Base-by-base conservation (phyloP, 23 red algal genomes). In the Gracilaria vermiculophylla region DNA sequence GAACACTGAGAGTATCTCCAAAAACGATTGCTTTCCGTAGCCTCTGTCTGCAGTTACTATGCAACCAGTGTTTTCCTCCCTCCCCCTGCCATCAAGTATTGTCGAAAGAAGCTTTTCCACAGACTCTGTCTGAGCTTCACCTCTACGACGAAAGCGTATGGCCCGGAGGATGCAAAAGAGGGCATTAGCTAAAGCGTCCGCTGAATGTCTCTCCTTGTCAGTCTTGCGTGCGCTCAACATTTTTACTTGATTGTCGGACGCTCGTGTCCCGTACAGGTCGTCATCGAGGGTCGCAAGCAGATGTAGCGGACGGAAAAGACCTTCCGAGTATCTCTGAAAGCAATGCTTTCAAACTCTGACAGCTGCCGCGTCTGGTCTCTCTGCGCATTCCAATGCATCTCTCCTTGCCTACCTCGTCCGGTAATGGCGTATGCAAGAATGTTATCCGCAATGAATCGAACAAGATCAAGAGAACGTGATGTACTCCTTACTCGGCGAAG, bases 231-330 rank as follows among this genome's bases (percentile, higher is more conserved):
- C 11, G 36, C 80, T 85, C 5, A 85, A n/a, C 1, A 43, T 69
- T 43, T 85, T 85, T 5, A 85, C 57, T 48, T 85, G 80, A 51
- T 85, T 85, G 3, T 85, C 80, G 5, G 43, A 23, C 41, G 57
- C 80, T 60, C 80, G 69, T 15, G 80, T 85, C 2, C 56, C 80
- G 29, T 69, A 85, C 1, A 85, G 55, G 4, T 72, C 64, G 34
- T 85, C 56, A 11, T 69, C 80, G 5, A 85, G 39, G 6, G 80
- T 85, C 39, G 47, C 80, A 7, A 51, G 25, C 20, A 49, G 49
- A 13, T 54, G 42, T 7, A 85, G 5, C 29, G 41, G 64, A 25
- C 15, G 23, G 28, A 69, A 85, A 51, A 85, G 14, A 69, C 41
- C 12, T 85, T 72, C 12, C 56, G 2, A 69, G 80, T 69, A 13